Evolutionary conservation across 352 stramenopile species (phyloP).

Genomic region (Plasmopara viticola): DNA sequence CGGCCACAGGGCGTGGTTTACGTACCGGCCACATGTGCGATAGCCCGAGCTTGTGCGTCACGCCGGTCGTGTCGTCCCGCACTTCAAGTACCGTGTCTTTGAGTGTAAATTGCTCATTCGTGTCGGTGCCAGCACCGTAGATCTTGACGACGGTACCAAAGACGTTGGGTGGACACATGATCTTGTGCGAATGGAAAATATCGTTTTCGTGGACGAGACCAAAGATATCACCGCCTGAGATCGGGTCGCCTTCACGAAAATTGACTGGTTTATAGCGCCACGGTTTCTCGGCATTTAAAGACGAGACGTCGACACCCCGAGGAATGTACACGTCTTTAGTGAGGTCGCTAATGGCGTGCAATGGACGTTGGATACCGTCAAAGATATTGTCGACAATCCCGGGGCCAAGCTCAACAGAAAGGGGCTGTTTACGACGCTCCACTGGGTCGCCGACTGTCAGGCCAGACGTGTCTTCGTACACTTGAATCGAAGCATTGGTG

Average conservation of each 20-base stretch:
- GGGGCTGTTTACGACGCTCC: constrained; percentile 94
- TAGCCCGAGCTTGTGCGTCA: constrained; percentile 93
- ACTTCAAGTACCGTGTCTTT: constrained; percentile 98
- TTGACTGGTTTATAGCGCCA: constrained; percentile 95
- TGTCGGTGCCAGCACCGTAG: constrained; percentile 93
- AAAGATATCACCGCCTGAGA: constrained; percentile 98
- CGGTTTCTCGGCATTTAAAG: constrained; percentile 88
- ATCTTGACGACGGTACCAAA: constrained; percentile 99
- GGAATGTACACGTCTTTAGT: constrained; percentile 97
- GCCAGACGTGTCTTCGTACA: constrained; percentile 98
- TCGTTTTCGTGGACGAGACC: constrained; percentile 99
- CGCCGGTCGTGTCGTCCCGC: constrained; percentile 93
- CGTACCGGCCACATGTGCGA: constrained; percentile 98
- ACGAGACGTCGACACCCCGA: constrained; percentile 94
- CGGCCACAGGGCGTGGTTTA: constrained; percentile 94
- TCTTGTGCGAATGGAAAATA: constrained; percentile 97
- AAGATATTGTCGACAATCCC: constrained; percentile 99
- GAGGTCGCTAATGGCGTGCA: constrained; percentile 94
- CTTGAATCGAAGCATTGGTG: constrained; percentile 98
- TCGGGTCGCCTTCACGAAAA: constrained; percentile 91
- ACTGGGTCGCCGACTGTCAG: constrained; percentile 98
- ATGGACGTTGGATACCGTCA: constrained; percentile 98
- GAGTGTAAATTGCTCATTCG: constrained; percentile 94
- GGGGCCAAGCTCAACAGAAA: constrained; percentile 98
- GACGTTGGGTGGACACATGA: constrained; percentile 98